Percentiles rank a stretch among this genome's conserved stretches.
Evolutionary conservation across 192 early-diverging fungal species (phyloP).

Genomic region (Lobosporangium transversale): DNA sequence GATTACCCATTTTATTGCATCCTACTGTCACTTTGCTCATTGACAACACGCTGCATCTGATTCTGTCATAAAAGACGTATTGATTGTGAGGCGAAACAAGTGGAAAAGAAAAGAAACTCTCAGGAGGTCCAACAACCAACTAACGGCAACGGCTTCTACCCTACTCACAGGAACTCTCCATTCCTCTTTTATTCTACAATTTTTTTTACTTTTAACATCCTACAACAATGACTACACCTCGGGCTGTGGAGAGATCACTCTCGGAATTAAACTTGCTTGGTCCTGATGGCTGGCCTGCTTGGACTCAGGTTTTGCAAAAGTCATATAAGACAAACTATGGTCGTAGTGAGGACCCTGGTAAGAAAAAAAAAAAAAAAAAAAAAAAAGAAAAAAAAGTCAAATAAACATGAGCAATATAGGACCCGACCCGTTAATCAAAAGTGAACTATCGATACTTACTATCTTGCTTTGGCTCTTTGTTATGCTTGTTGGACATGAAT

Average conservation of each 20-base stretch:
- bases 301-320: conserved; percentile 49
- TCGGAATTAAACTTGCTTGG: conserved; percentile 44
- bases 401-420: not conserved
- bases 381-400: not conserved
- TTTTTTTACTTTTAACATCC: not conserved
- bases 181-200: not conserved
- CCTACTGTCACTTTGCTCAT: no score
- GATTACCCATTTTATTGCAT: no score
- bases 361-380: not conserved
- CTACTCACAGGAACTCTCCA: no score
- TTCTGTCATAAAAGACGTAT: no score
- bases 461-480: not conserved
- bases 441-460: not conserved
- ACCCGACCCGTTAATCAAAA: not conserved
- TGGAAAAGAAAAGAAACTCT: no score
- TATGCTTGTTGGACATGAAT: no score
- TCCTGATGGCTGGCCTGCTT: conserved; percentile 48
- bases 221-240: conserved; percentile 20
- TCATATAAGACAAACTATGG: conserved; percentile 41
- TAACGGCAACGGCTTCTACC: no score
- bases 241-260: conserved; percentile 39
- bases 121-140: no score
- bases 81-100: no score
- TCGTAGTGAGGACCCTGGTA: conserved; percentile 49
- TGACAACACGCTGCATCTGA: no score